These are phyloP conservation scores for Colletotrichum melonis DNA, from an alignment of 2,329 filamentous ascomycete genomes.

Conservation along the genomic window DNA sequence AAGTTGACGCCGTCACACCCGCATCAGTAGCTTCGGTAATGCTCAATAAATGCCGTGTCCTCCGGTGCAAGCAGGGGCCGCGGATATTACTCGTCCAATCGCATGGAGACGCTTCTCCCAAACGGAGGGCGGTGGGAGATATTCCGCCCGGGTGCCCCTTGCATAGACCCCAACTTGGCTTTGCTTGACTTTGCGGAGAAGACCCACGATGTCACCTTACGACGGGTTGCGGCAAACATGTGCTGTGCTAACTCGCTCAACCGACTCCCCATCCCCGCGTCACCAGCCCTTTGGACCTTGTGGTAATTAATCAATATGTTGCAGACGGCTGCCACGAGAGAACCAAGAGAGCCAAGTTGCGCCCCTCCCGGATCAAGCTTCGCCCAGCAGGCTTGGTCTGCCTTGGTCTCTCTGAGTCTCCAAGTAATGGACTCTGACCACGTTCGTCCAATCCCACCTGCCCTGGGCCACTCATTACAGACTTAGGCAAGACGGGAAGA, in stretches of 20 bases:
- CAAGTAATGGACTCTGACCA: neutral
- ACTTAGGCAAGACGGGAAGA: conserved; percentile 18
- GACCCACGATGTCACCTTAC: conserved; percentile 15
- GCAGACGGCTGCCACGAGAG: neutral
- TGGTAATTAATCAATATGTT: conserved; percentile 5
- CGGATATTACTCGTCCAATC: conserved; percentile 1
- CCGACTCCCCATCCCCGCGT: neutral
- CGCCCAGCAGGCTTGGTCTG: conserved; percentile 1
- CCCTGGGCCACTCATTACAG: neutral
- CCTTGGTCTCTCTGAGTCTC: neutral
- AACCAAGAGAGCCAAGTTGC: neutral
- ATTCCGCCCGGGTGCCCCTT: conserved; percentile 14
- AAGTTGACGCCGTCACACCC: conserved; percentile 7
- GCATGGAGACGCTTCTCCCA: neutral
- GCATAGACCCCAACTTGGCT: conserved; percentile 14
- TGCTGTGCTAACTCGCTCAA: conserved; percentile 9
- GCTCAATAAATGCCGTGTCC: conserved; percentile 11
- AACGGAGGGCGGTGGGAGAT: conserved; percentile 9
- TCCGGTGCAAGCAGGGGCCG: conserved; percentile 3
- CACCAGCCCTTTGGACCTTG: neutral
- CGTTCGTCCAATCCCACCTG: conserved; percentile 19
- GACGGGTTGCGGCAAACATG: neutral
- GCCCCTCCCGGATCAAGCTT: conserved; percentile 2
- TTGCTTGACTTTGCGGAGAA: conserved; percentile 6
- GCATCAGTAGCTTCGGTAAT: conserved; percentile 6